Conservation (phyloP, 1,284 basidiomycete species). For the Jaminaea rosea region DNA sequence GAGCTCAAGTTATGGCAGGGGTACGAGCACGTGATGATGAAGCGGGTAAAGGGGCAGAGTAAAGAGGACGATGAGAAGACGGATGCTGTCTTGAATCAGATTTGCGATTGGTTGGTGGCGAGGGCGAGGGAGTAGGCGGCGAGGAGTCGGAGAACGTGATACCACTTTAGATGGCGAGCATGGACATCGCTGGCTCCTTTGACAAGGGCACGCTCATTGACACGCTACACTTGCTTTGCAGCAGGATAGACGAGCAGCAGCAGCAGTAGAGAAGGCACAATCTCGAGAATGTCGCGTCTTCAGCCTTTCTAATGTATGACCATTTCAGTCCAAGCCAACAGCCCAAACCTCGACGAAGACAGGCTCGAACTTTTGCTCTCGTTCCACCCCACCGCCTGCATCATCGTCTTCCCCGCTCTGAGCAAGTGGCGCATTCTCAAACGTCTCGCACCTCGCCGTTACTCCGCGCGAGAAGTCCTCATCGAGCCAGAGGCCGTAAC, state of each 20-base stretch:
- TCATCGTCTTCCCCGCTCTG: constrained; percentile 10
- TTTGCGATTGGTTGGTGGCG: constrained; percentile 8
- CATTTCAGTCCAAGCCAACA: constrained; percentile 53
- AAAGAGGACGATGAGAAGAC: constrained; percentile 27
- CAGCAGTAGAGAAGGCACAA: no score
- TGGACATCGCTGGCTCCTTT: no score
- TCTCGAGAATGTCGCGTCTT: no score
- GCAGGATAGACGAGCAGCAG: no score
- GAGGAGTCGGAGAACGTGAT: background rate
- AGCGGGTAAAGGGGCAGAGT: constrained; percentile 40
- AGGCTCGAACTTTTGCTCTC: constrained; percentile 64
- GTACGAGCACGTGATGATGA: constrained; percentile 52
- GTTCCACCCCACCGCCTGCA: constrained; percentile 49
- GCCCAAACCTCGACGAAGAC: constrained; percentile 77
- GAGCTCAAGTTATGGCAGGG: constrained; percentile 51
- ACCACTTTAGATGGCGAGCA: no score
- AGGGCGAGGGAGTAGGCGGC: background rate
- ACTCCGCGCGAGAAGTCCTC: constrained; percentile 71
- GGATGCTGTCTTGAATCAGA: constrained; percentile 24
- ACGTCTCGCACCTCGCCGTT: constrained; percentile 73
- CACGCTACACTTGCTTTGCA: no score
- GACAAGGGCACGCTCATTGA: no score
- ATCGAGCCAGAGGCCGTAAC: constrained; percentile 73
- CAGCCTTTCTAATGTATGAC: no score
- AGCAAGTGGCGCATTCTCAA: constrained; percentile 76